A percentile compares a stretch with the other conserved stretches of the same genome.
These are phyloP conservation scores for Penicillium cinerascens DNA, from an alignment of 495 filamentous ascomycete genomes.

Conservation along the genomic window DNA sequence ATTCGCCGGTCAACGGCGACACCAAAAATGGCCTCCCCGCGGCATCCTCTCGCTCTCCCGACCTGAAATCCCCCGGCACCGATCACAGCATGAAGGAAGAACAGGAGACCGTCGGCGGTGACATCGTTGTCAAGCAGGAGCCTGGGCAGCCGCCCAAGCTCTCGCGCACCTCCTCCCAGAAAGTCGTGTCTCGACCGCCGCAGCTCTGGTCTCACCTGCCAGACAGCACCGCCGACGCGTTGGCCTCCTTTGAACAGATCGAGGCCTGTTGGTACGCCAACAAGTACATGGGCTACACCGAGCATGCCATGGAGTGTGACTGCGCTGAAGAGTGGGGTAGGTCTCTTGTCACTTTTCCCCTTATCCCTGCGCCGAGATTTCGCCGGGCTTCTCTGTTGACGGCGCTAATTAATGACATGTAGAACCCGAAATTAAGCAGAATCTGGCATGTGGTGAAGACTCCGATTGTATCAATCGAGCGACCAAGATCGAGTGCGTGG, in stretches of 20 bases:
- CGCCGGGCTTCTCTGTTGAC: neutral
- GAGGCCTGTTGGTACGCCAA: constrained; percentile 80
- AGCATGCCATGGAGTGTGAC: constrained; percentile 93
- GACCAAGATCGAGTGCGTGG: constrained; percentile 94
- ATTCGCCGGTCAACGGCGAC: constrained; percentile 13
- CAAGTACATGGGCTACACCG: constrained; percentile 84
- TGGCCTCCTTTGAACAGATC: constrained; percentile 74
- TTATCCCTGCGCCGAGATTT: neutral
- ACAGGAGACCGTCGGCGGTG: constrained; percentile 51
- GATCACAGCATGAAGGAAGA: constrained; percentile 27
- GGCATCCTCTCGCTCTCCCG: constrained; percentile 12
- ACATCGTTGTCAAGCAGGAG: constrained; percentile 61
- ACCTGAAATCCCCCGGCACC: neutral
- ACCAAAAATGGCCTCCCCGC: constrained; percentile 12
- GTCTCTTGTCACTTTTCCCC: constrained; percentile 37
- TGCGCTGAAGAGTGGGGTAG: constrained; percentile 95
- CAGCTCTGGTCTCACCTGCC: constrained; percentile 65
- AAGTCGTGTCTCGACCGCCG: constrained; percentile 56
- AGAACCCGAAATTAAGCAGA: constrained; percentile 61
- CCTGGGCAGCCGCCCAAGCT: constrained; percentile 69
- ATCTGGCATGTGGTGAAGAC: constrained; percentile 90
- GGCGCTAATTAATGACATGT: neutral
- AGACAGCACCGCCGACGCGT: constrained; percentile 72
- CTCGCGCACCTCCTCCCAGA: constrained; percentile 70
- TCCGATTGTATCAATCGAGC: constrained; percentile 98